Conservation (phyloP, 805 yeast genomes). For the Lipomyces sp. region DNA sequence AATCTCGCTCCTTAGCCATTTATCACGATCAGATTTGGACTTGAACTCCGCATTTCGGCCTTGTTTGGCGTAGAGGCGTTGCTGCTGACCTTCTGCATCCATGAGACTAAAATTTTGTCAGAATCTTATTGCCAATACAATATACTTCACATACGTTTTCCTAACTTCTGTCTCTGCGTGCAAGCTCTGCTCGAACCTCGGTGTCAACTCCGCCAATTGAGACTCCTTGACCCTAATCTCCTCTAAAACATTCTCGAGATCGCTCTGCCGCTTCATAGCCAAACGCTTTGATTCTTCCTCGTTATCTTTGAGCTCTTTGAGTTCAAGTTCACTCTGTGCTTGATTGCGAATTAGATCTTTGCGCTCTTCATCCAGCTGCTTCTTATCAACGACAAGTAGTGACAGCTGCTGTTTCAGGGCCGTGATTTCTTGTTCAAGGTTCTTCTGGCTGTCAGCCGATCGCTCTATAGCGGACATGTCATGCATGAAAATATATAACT, state of each 20-base stretch:
- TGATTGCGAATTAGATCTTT: conserved; percentile 52
- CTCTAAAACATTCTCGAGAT: conserved; percentile 20
- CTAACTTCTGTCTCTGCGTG: conserved; percentile 30
- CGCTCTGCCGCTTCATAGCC: conserved; percentile 38
- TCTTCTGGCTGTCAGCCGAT: not conserved
- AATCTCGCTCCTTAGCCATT: conserved; percentile 66
- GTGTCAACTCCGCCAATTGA: conserved; percentile 18
- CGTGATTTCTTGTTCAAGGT: conserved; percentile 47
- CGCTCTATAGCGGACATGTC: not conserved
- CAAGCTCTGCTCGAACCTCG: conserved; percentile 28
- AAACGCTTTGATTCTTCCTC: conserved; percentile 30
- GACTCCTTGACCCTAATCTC: conserved; percentile 25
- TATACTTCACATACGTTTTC: conserved; percentile 13
- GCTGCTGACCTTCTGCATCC: conserved; percentile 34
- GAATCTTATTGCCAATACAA: not conserved
- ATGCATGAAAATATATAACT: not conserved
- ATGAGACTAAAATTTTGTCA: conserved; percentile 10
- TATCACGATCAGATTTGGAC: conserved; percentile 62
- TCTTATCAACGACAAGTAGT: conserved; percentile 60
- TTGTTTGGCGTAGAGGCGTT: conserved; percentile 66
- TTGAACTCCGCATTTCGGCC: conserved; percentile 68
- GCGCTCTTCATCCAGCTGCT: conserved; percentile 56
- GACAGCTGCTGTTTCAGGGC: conserved; percentile 56
- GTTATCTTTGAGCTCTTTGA: conserved; percentile 42
- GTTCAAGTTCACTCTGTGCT: conserved; percentile 45